Evolutionary conservation across 169 alveolate genomes (phyloP).

Genomic region (Cryptosporidium viatorum): DNA sequence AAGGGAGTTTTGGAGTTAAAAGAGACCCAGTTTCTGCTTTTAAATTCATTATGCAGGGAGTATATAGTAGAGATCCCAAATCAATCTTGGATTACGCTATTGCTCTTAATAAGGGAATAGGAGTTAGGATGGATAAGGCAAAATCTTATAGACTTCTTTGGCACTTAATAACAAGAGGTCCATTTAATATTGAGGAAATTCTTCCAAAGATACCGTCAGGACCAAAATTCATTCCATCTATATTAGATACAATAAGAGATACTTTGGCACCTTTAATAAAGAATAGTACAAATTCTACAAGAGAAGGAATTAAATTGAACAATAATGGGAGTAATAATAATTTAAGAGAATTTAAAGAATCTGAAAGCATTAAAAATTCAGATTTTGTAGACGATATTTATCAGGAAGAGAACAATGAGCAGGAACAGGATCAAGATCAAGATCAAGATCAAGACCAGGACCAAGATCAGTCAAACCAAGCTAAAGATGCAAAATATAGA

Average conservation of each 20-base stretch:
- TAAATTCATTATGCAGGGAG: conserved; percentile 48
- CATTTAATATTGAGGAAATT: conserved; percentile 42
- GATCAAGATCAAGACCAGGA: neutral
- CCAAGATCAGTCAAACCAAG: neutral
- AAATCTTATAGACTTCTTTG: conserved; percentile 55
- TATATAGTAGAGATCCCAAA: conserved; percentile 61
- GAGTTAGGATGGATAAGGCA: conserved; percentile 19
- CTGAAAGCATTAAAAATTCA: neutral
- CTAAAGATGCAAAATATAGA: neutral
- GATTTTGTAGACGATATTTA: neutral
- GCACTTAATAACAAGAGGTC: conserved; percentile 55
- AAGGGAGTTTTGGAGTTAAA: conserved; percentile 48
- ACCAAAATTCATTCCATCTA: conserved; percentile 47
- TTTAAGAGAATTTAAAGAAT: neutral
- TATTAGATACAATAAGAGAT: conserved; percentile 62
- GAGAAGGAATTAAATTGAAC: neutral
- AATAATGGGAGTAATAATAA: neutral
- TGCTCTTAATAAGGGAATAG: conserved; percentile 48
- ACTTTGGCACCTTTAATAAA: conserved; percentile 32
- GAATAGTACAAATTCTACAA: conserved; percentile 40
- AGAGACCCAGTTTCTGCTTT: conserved; percentile 22
- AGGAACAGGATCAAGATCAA: neutral
- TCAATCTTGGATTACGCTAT: conserved; percentile 52
- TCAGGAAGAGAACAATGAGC: neutral
- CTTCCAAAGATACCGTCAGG: conserved; percentile 52